phyloP scores from a whole-genome alignment of 495 filamentous ascomycete genomes.

The Penicillium pulvis region DNA sequence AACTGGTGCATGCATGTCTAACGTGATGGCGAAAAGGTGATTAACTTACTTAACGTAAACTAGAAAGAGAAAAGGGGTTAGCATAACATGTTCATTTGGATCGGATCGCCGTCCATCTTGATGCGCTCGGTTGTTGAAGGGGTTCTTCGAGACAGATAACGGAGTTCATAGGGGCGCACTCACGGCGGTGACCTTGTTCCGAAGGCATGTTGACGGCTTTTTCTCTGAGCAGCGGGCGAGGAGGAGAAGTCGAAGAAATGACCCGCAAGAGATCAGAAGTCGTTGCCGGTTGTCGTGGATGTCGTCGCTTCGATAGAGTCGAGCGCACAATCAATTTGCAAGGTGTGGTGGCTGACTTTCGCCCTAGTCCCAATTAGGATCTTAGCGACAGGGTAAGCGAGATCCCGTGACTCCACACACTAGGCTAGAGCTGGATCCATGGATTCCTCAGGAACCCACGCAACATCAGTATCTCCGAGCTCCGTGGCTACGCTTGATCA shows the following conservation, averaged over 20 bases:
- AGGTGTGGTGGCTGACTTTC: conserved; percentile 44
- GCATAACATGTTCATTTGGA: conserved; percentile 23
- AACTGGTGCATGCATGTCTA: conserved; percentile 20
- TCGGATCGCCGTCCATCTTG: conserved; percentile 14
- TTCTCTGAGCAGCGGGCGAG: conserved; percentile 51
- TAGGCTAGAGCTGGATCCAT: conserved; percentile 15
- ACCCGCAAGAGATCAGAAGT: conserved; percentile 51
- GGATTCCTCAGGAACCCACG: conserved; percentile 16
- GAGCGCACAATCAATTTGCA: conserved; percentile 50
- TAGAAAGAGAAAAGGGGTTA: conserved; percentile 47
- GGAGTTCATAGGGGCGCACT: conserved; percentile 44
- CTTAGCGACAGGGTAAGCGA: conserved; percentile 48
- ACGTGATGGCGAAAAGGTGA: conserved; percentile 25
- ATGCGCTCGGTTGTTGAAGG: conserved; percentile 20
- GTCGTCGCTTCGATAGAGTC: conserved; percentile 52
- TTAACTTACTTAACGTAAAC: conserved; percentile 91
- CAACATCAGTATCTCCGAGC: neutral
- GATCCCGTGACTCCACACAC: conserved; percentile 40
- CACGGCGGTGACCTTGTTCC: conserved; percentile 82
- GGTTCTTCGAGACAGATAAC: conserved; percentile 14
- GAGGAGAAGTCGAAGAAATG: conserved; percentile 53
- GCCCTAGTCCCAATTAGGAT: conserved; percentile 44
- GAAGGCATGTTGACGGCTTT: conserved; percentile 72
- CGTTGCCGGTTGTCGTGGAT: conserved; percentile 52
- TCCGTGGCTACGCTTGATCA: neutral